Conservation (phyloP, 179 eudicot species). For the Gypsophila paniculata region DNA sequence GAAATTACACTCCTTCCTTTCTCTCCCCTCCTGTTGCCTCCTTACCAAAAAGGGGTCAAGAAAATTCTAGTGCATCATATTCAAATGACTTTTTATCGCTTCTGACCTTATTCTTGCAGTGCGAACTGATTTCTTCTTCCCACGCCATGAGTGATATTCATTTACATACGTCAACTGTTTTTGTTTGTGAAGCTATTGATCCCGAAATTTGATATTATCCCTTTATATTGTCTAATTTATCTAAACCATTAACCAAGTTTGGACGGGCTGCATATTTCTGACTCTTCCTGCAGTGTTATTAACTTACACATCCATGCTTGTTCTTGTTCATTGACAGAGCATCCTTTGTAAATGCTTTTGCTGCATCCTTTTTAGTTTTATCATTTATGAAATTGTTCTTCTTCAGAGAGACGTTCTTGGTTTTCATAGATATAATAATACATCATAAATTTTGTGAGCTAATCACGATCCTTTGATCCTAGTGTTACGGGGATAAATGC, state of each 20-base stretch:
- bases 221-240: not conserved
- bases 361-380: not conserved
- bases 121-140: not conserved
- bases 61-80: not conserved
- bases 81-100: not conserved
- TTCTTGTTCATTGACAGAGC: not conserved
- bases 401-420: not conserved
- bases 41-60: not conserved
- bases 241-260: not conserved
- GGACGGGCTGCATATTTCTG: not conserved
- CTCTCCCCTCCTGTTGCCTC: no score
- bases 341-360: constrained; percentile 2
- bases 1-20: no score
- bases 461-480: not conserved
- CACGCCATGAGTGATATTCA: not conserved
- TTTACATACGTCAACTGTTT: not conserved
- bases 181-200: not conserved
- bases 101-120: not conserved
- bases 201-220: not conserved
- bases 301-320: not conserved
- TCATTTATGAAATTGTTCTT: not conserved
- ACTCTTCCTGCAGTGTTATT: not conserved
- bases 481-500: not conserved
- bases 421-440: not conserved
- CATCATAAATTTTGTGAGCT: not conserved